Evolutionary conservation across 805 yeast species (phyloP), one percentile per base, ranked within the genome.

Genomic region (Suhomyces pyralidae): DNA sequence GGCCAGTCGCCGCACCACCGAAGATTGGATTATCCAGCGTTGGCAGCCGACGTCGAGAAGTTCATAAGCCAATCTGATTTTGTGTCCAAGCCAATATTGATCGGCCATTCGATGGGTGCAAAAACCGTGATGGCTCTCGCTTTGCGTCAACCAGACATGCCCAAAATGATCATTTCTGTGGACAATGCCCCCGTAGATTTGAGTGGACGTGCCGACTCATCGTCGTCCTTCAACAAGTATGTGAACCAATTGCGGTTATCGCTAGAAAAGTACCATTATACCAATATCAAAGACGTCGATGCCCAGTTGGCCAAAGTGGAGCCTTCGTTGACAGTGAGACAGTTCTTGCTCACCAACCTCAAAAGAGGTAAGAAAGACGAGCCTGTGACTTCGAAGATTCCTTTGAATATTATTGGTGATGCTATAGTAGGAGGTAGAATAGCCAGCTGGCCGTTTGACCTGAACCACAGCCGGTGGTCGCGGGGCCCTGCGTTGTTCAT

Each of bases 31-130:
- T 92, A 92, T 67, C 86, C 88, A 1, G 74, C 92, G 1, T 74
- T 93, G 73, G 86, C 97, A 0, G 85, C 88, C 0, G 99, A 93
- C 66, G 90, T 93, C n/a, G 90, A 85, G 58, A 61, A 70, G 17
- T 93, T 91, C 63, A 79, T 92, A 9, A 61, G 63, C 0, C 81
- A 80, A 3, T 74, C 78, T 7, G 58, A 67, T 2, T 59, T 77
- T 45, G 58, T 52, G 22, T 58, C 64, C 10, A 77, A 79, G 48
- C 86, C 89, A 0, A 81, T 88, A n/a, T 54, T 88, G 17, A 71
- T 88, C 15, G 96, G 96, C 0, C 94, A 88, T 65, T 86, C 93
- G 0, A 86, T 89, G 94, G 99, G 99, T 6, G 99, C 96, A 4
- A 92, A 93, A 63, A 81, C 93, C 0, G 97, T 86, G 5, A 92